Percentiles rank a stretch among this genome's conserved stretches.
Evolutionary conservation across 2,329 filamentous ascomycete genomes (phyloP).

Genomic region (Ramularia endophylla): DNA sequence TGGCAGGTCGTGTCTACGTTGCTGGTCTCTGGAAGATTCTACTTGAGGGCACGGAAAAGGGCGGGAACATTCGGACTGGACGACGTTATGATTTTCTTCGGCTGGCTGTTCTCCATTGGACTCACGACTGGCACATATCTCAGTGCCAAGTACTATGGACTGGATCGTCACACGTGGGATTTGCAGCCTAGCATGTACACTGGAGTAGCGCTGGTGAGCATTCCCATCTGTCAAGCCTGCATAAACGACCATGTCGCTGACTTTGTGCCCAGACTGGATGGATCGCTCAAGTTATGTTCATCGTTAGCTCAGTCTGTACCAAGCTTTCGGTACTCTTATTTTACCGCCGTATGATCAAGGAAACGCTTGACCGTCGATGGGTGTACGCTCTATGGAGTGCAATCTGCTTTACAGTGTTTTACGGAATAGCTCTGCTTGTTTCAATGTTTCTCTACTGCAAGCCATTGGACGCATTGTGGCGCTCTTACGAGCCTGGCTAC

Average conservation of each 20-base stretch:
- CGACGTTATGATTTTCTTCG: constrained; percentile 21
- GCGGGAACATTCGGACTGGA: constrained; percentile 21
- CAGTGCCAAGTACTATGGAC: constrained; percentile 9
- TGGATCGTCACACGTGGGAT: constrained; percentile 25
- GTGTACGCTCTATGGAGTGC: constrained; percentile 18
- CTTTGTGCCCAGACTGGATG: no score
- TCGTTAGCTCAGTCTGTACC: constrained; percentile 17
- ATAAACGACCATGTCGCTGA: no score
- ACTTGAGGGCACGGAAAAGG: constrained; percentile 14
- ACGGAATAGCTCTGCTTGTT: constrained; percentile 17
- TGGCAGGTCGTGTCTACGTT: constrained; percentile 18
- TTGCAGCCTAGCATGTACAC: constrained; percentile 10
- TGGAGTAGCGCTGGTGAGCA: constrained; percentile 7
- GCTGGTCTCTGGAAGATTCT: constrained; percentile 18
- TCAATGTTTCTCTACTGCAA: constrained; percentile 17
- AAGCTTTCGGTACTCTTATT: constrained; percentile 26
- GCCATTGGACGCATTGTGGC: constrained; percentile 22
- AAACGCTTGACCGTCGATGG: constrained; percentile 16
- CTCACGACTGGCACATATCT: constrained; percentile 17
- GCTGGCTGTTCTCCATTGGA: constrained; percentile 19
- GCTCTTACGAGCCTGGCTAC: constrained; percentile 10
- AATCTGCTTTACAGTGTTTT: constrained; percentile 16
- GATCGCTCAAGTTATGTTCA: constrained; percentile 22
- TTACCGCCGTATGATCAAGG: constrained; percentile 22
- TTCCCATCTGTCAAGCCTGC: no score